These are phyloP conservation scores for Eucalyptus melliodora DNA, from an alignment of 345 rosid genomes.

Conservation along the genomic window DNA sequence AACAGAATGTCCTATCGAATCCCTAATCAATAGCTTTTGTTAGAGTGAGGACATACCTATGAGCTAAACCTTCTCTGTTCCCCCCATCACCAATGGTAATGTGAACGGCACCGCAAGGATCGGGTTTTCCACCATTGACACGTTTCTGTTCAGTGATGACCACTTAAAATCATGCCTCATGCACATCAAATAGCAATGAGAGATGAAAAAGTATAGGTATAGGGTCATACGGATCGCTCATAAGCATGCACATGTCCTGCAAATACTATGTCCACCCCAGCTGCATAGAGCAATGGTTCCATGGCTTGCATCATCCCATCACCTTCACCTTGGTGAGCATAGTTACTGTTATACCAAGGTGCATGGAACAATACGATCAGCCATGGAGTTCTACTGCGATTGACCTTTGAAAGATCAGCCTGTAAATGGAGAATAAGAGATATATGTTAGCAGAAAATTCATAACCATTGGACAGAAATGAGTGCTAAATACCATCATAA, in stretches of 20 bases:
- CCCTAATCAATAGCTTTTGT: no score
- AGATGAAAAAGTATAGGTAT: background rate
- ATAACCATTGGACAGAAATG: background rate
- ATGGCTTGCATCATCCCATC: slow-evolving; percentile 66
- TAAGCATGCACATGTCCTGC: slow-evolving; percentile 84
- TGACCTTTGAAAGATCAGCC: slow-evolving; percentile 78
- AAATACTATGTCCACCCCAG: slow-evolving; percentile 62
- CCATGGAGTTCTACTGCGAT: slow-evolving; percentile 83
- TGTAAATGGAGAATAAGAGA: slow-evolving; percentile 3
- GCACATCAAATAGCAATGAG: background rate
- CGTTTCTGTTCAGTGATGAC: slow-evolving; percentile 41
- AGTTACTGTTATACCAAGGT: slow-evolving; percentile 9
- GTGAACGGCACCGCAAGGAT: slow-evolving; percentile 71
- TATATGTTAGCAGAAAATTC: background rate
- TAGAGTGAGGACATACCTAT: no score
- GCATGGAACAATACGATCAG: slow-evolving; percentile 68
- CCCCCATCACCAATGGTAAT: no score
- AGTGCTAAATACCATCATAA: background rate
- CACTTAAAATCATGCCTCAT: background rate
- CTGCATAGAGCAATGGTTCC: slow-evolving; percentile 82
- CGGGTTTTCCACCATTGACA: slow-evolving; percentile 46
- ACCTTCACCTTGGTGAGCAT: slow-evolving; percentile 66
- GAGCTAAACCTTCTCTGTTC: no score
- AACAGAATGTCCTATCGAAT: no score
- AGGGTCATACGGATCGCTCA: no score